Evolutionary conservation across 345 rosid species (phyloP).

Genomic region (Populus ilicifolia): DNA sequence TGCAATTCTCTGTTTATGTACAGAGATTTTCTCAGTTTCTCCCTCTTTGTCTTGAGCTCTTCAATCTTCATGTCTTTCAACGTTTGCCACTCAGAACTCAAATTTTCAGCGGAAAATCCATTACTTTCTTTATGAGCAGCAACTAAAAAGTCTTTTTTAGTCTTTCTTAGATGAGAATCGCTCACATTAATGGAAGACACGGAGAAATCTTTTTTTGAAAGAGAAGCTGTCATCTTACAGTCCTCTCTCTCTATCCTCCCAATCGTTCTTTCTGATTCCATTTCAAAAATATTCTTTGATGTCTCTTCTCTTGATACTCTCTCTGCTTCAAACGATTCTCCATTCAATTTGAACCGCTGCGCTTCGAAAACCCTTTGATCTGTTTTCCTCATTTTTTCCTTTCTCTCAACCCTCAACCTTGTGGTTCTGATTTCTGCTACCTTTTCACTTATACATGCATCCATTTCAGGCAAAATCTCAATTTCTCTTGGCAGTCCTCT

Average conservation of each 20-base stretch:
- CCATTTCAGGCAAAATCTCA: conserved; percentile 22
- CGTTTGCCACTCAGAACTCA: conserved; percentile 31
- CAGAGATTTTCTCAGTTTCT: conserved; percentile 64
- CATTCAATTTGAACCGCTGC: conserved; percentile 27
- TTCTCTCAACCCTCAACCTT: conserved; percentile 36
- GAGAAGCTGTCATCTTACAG: conserved; percentile 13
- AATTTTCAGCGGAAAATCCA: conserved; percentile 13
- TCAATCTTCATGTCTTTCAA: conserved; percentile 45
- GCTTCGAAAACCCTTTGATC: conserved; percentile 31
- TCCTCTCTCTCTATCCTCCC: conserved; percentile 14
- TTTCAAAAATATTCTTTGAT: neutral
- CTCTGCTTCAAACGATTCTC: conserved; percentile 15
- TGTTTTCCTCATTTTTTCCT: conserved; percentile 34
- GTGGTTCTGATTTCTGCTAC: conserved; percentile 53
- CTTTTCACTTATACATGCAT: conserved; percentile 21
- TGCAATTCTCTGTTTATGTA: conserved; percentile 51
- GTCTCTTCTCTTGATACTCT: conserved; percentile 15
- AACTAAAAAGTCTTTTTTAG: conserved; percentile 23
- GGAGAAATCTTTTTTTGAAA: conserved; percentile 10
- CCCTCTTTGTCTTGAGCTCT: conserved; percentile 43
- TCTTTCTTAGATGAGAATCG: conserved; percentile 15
- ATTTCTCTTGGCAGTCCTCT: conserved; percentile 34
- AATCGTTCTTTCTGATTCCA: neutral
- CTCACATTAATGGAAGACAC: conserved; percentile 16
- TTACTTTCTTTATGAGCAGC: conserved; percentile 13